Conservation (phyloP, 306 rosid species). For the Macrotyloma uniflorum region DNA sequence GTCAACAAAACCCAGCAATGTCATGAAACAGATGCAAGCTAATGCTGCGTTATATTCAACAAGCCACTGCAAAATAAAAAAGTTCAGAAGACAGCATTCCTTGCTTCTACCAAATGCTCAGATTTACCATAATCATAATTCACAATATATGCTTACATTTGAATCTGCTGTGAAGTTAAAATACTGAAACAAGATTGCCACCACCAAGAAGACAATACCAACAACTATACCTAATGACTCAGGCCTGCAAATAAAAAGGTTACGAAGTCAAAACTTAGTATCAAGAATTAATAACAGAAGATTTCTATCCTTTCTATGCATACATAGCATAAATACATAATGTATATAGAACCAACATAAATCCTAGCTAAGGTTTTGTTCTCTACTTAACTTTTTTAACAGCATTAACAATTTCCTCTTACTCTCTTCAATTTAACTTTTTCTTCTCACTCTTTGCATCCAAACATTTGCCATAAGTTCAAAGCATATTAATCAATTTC, state of each 20-base stretch:
- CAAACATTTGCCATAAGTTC: not conserved
- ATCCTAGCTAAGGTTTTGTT: not conserved
- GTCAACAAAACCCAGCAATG: constrained; percentile 94
- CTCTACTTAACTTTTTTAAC: constrained; percentile 4
- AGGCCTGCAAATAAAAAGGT: constrained; percentile 64
- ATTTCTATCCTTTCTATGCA: not conserved
- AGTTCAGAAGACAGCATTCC: constrained; percentile 19
- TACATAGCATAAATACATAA: not conserved
- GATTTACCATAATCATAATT: constrained; percentile 5
- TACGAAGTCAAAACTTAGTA: constrained; percentile 5
- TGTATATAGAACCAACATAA: not conserved
- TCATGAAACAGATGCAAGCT: constrained; percentile 90
- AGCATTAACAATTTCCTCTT: not conserved
- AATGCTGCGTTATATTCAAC: constrained; percentile 97
- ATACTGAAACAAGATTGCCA: constrained; percentile 84
- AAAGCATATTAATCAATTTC: not conserved
- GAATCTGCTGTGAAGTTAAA: constrained; percentile 93
- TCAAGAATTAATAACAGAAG: not conserved
- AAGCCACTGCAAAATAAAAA: constrained; percentile 82
- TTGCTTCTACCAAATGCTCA: constrained; percentile 3
- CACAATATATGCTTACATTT: constrained; percentile 51
- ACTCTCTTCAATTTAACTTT: constrained; percentile 1
- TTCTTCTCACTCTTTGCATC: not conserved
- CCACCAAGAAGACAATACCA: constrained; percentile 82
- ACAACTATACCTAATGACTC: constrained; percentile 94